Base-by-base conservation (phyloP, 2,329 filamentous ascomycete species). In the Aspergillus sp. region DNA sequence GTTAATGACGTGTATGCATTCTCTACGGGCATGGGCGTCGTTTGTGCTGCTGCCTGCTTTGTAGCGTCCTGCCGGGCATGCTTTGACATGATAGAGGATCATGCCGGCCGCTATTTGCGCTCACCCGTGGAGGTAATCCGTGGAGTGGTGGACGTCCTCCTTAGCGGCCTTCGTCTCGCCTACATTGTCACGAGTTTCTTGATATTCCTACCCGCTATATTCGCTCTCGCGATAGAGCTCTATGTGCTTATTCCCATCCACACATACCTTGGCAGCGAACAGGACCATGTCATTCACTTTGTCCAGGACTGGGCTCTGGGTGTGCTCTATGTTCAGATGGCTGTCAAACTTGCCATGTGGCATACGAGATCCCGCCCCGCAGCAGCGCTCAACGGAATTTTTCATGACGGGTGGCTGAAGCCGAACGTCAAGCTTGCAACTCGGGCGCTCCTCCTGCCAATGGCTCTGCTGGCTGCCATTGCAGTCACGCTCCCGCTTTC, bases 1-100 rank as follows among this genome's bases (percentile, higher is more conserved):
- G 90, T 94, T 72, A 99, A 98, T 76, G 95, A 99, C 75, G 91
- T 99, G 28, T 98, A 99, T 71, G 94, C 95, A 13, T 97, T 97
- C 75, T 96, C 92, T 56, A 88, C 95, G 31, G 95, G 95, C 15
- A 85, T 96, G 46, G 97, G 96, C 73, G 81, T 92, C 28, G 82
- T 97, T 4, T 92, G 91, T 11, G 87, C 86, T 4, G 71, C 86
- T 1, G 80, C 85, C 3, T 96, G 93, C 74, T 77, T 85, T 47
- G 68, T 84, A 30, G 79, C 87, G 66, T 85, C 89, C 60, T 74
- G 72, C 45, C 67, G 69, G 43, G 66, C 64, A 8, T 67, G 67
- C 53, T 63, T 74, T 38, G 51, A 51, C 7, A 54, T 63, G 43
- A 51, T 73, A 41, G 71, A 66, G 38, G 67, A 72, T 15, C 66